These are phyloP conservation scores for Aspergillus nomiae DNA, from an alignment of 2,329 filamentous ascomycete species.

Conservation along the genomic window DNA sequence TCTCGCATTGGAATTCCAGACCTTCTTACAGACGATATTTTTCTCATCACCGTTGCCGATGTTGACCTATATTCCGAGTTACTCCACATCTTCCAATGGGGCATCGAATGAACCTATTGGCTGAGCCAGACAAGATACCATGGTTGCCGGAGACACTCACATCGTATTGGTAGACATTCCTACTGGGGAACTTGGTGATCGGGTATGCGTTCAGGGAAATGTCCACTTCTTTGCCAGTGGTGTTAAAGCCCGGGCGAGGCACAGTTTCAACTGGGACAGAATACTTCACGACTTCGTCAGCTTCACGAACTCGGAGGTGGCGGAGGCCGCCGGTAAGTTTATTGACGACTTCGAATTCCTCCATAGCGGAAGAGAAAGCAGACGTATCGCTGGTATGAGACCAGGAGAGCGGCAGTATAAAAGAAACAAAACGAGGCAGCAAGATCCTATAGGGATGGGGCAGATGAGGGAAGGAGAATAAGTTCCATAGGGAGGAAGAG, in stretches of 20 bases:
- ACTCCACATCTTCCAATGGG: slow-evolving; percentile 4
- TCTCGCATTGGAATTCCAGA: slow-evolving; percentile 69
- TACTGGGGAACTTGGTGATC: slow-evolving; percentile 61
- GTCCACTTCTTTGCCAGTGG: slow-evolving; percentile 55
- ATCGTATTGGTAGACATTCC: slow-evolving; percentile 79
- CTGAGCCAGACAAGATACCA: background rate
- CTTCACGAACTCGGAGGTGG: slow-evolving; percentile 26
- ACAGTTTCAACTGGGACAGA: slow-evolving; percentile 34
- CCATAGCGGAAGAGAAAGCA: slow-evolving; percentile 18
- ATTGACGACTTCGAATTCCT: slow-evolving; percentile 24
- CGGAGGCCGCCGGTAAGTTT: slow-evolving; percentile 25
- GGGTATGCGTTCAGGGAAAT: slow-evolving; percentile 74
- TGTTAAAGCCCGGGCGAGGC: slow-evolving; percentile 60
- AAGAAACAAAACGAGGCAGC: background rate
- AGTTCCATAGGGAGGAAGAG: background rate
- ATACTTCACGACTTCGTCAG: slow-evolving; percentile 36
- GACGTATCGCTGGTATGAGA: background rate
- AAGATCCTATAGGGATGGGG: background rate
- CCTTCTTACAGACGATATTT: slow-evolving; percentile 68
- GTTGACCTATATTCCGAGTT: slow-evolving; percentile 55
- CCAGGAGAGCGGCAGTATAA: background rate
- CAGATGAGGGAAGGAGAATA: slow-evolving; percentile 6
- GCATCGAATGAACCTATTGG: background rate
- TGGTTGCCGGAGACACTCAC: slow-evolving; percentile 54
- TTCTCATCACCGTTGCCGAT: slow-evolving; percentile 67